Percentiles rank a stretch among this genome's conserved stretches.
Conservation (phyloP, 1,284 basidiomycete genomes). For the Irpex sp. region DNA sequence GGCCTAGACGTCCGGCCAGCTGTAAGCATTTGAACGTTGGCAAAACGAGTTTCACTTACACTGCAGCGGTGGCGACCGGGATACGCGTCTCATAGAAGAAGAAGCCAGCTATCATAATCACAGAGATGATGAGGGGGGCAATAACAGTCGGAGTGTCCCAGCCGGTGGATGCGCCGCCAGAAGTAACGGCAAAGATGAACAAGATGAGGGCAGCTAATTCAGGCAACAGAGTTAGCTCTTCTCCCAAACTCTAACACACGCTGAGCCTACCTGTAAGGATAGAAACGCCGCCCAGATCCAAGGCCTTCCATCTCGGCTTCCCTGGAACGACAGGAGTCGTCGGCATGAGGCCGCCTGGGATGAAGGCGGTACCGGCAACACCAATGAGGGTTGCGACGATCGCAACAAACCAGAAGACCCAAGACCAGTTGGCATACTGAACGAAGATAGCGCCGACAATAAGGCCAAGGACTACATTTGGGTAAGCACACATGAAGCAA, state of each 20-base stretch:
- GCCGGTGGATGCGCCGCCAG: constrained; percentile 35
- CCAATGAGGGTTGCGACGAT: constrained; percentile 35
- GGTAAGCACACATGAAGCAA: neutral
- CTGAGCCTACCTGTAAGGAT: constrained; percentile 30
- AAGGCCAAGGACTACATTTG: constrained; percentile 34
- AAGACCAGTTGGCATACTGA: constrained; percentile 37
- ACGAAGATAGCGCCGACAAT: constrained; percentile 42
- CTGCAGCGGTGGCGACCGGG: constrained; percentile 33
- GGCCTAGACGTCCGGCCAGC: constrained; percentile 21
- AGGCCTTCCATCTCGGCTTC: constrained; percentile 26
- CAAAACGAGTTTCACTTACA: constrained; percentile 26
- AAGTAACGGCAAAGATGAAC: constrained; percentile 47
- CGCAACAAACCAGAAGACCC: constrained; percentile 45
- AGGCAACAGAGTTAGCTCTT: neutral
- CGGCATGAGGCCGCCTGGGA: constrained; percentile 19
- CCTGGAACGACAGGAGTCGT: constrained; percentile 14
- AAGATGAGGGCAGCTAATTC: constrained; percentile 29
- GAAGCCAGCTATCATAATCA: constrained; percentile 35
- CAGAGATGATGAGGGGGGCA: constrained; percentile 39
- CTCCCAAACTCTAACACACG: neutral
- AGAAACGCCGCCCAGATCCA: constrained; percentile 38
- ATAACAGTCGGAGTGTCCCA: constrained; percentile 40
- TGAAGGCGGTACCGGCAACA: constrained; percentile 29
- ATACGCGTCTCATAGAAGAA: constrained; percentile 40
- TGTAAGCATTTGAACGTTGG: neutral